Evolutionary conservation across 176 grass and related monocot genomes (phyloP).

Genomic region (Tillandsia leiboldiana): DNA sequence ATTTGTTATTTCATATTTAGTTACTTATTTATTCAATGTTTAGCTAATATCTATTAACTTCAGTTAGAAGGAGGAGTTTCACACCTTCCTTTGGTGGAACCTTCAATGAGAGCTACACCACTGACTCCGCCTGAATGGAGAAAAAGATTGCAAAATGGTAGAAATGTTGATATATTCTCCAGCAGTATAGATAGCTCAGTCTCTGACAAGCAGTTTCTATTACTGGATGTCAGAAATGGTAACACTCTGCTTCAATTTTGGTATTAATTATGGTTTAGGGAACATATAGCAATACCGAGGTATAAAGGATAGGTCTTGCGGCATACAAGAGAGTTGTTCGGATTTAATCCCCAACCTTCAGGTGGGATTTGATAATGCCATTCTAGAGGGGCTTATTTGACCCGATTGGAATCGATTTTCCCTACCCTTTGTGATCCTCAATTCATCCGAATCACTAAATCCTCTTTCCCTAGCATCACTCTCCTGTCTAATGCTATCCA

Average conservation of each 20-base stretch:
- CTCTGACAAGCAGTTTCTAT: slow-evolving; percentile 37
- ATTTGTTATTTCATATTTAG: background rate
- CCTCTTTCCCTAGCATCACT: too few species aligned
- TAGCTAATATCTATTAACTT: slow-evolving; percentile 1
- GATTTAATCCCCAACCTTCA: too few species aligned
- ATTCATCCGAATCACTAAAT: too few species aligned
- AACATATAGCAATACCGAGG: too few species aligned
- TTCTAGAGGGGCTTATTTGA: too few species aligned
- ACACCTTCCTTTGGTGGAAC: slow-evolving; percentile 69
- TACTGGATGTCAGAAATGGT: slow-evolving; percentile 96
- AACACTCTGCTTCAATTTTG: slow-evolving; percentile 11
- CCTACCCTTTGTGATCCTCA: too few species aligned
- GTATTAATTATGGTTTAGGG: background rate
- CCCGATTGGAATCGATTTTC: too few species aligned
- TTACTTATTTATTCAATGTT: background rate
- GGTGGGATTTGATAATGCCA: too few species aligned
- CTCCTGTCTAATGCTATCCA: too few species aligned
- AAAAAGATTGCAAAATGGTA: slow-evolving; percentile 47
- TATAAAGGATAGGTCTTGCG: too few species aligned
- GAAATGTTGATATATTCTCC: slow-evolving; percentile 22
- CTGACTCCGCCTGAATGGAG: slow-evolving; percentile 66
- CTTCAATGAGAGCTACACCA: slow-evolving; percentile 58
- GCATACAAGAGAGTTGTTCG: too few species aligned
- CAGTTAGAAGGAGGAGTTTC: slow-evolving; percentile 86
- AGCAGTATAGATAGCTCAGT: slow-evolving; percentile 11